These are phyloP conservation scores for Moniliella sp. DNA, from an alignment of 1,284 basidiomycete species.

Conservation along the genomic window DNA sequence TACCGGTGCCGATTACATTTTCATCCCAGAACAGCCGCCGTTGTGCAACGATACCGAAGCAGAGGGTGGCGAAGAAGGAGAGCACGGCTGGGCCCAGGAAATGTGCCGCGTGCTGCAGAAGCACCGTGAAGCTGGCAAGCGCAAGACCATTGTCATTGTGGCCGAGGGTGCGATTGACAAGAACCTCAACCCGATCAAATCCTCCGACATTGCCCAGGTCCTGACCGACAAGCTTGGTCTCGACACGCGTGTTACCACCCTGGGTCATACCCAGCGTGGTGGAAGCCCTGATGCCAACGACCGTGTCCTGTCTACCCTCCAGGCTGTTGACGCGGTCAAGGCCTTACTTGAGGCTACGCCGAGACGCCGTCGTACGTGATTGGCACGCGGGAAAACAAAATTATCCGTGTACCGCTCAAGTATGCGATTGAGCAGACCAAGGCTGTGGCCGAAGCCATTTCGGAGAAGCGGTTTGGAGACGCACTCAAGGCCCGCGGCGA, in stretches of 20 bases:
- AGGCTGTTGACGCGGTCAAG: slow-evolving; percentile 79
- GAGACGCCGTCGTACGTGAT: slow-evolving; percentile 90
- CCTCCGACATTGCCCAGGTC: slow-evolving; percentile 72
- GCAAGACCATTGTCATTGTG: slow-evolving; percentile 92
- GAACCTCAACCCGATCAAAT: slow-evolving; percentile 66
- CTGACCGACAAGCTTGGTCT: slow-evolving; percentile 65
- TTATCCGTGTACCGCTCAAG: slow-evolving; percentile 68
- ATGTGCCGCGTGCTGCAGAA: slow-evolving; percentile 60
- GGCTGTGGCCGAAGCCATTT: slow-evolving; percentile 61
- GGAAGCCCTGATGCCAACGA: slow-evolving; percentile 79
- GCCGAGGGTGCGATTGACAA: slow-evolving; percentile 82
- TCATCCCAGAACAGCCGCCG: slow-evolving; percentile 83
- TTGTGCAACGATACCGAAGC: slow-evolving; percentile 52
- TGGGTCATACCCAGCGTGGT: slow-evolving; percentile 89
- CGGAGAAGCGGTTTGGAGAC: slow-evolving; percentile 58
- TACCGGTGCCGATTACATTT: slow-evolving; percentile 86
- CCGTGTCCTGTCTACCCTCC: slow-evolving; percentile 74
- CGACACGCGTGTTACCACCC: slow-evolving; percentile 88
- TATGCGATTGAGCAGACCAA: slow-evolving; percentile 72
- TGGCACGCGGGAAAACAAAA: slow-evolving; percentile 82
- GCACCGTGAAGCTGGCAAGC: slow-evolving; percentile 77
- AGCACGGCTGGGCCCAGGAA: too few relatives aligned
- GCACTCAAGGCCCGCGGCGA: slow-evolving; percentile 74
- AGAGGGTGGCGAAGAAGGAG: slow-evolving; percentile 69
- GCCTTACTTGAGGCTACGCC: slow-evolving; percentile 71